Conservation (phyloP, 1,284 basidiomycete genomes). For the Leccinum pachyderme region DNA sequence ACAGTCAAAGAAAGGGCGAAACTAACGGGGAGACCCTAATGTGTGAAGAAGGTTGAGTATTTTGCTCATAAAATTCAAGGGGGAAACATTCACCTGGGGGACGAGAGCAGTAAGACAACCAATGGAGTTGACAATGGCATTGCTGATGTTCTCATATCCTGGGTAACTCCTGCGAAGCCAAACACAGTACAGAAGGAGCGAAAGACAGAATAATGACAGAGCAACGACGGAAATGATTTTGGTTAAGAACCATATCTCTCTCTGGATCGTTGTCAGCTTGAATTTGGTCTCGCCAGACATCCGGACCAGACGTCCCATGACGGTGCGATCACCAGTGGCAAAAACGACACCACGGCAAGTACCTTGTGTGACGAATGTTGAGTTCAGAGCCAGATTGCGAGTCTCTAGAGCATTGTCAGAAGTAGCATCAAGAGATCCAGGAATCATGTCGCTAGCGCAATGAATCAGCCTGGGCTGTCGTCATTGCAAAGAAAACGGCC, state of each 20-base stretch:
- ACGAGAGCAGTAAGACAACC: slow-evolving; percentile 49
- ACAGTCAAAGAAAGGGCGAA: slow-evolving; percentile 51
- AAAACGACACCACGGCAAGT: slow-evolving; percentile 57
- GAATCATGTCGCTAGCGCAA: slow-evolving; percentile 43
- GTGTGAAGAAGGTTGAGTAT: not conserved
- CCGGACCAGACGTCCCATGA: slow-evolving; percentile 57
- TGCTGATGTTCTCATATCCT: slow-evolving; percentile 37
- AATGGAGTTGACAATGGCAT: slow-evolving; percentile 46
- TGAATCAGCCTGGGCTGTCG: not conserved
- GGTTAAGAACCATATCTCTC: slow-evolving; percentile 48
- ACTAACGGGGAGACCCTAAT: slow-evolving; percentile 44
- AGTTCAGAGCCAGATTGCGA: slow-evolving; percentile 57
- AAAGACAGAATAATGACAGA: slow-evolving; percentile 39
- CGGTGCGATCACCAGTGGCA: slow-evolving; percentile 55
- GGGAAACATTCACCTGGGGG: slow-evolving; percentile 31
- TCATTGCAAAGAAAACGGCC: not conserved
- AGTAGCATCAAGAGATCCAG: slow-evolving; percentile 46
- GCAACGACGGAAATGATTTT: slow-evolving; percentile 44
- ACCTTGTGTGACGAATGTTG: slow-evolving; percentile 52
- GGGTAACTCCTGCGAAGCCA: slow-evolving; percentile 42
- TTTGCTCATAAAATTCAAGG: not conserved
- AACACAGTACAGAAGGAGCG: slow-evolving; percentile 43
- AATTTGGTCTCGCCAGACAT: slow-evolving; percentile 49
- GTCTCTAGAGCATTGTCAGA: slow-evolving; percentile 59
- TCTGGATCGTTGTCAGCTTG: slow-evolving; percentile 48